Evolutionary conservation across 768 basidiomycete genomes (phyloP).

Genomic region (Kockovaella imperatae): DNA sequence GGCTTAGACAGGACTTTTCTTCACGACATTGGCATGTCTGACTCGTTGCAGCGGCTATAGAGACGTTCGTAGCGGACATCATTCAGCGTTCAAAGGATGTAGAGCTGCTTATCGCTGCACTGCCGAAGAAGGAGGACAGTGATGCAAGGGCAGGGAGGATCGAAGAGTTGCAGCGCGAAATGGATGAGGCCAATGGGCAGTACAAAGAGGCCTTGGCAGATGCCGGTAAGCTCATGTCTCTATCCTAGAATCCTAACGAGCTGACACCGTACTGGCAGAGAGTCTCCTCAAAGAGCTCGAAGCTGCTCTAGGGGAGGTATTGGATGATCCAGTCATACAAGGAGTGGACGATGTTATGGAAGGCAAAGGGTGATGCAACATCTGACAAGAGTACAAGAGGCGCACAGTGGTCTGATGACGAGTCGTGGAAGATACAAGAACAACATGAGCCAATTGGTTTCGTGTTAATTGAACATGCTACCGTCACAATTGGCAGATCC

Average conservation of each 20-base stretch:
- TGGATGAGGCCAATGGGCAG: slow-evolving; percentile 27
- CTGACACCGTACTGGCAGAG: slow-evolving; percentile 8
- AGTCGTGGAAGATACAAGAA: no score
- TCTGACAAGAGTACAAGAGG: no score
- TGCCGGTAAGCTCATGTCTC: slow-evolving; percentile 13
- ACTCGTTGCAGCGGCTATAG: slow-evolving; percentile 18
- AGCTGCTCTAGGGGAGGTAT: slow-evolving; percentile 10
- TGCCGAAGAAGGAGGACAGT: slow-evolving; percentile 33
- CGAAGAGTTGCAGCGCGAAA: slow-evolving; percentile 26
- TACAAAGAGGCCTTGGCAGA: slow-evolving; percentile 28
- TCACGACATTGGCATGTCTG: background rate
- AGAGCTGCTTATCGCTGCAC: slow-evolving; percentile 24
- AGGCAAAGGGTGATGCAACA: no score
- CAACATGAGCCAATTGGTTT: no score
- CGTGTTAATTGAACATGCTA: no score
- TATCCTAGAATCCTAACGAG: no score
- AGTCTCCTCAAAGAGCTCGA: slow-evolving; percentile 14
- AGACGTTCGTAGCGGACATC: slow-evolving; percentile 33
- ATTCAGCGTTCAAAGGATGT: slow-evolving; percentile 32
- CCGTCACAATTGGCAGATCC: no score
- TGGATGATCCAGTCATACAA: slow-evolving; percentile 9
- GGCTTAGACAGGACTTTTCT: background rate
- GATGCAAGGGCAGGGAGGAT: slow-evolving; percentile 20
- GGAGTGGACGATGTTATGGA: no score
- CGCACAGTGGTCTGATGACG: no score